phyloP scores from a whole-genome alignment of 1,284 basidiomycete species.

The Apiotrichum akiyoshidainum region DNA sequence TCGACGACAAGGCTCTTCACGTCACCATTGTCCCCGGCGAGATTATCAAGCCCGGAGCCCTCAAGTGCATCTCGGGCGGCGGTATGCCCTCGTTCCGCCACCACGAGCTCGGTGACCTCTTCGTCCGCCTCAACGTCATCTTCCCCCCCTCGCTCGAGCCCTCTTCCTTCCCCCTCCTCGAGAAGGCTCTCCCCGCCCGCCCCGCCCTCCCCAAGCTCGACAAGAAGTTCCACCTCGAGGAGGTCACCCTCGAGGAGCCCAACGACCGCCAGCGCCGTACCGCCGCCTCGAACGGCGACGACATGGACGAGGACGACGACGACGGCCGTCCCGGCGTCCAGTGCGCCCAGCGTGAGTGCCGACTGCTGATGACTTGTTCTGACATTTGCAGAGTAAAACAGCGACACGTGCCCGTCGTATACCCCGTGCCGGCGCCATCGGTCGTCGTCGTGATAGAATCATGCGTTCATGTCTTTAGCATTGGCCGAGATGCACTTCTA shows the following conservation, averaged over 20 bases:
- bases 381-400: constrained; percentile 23
- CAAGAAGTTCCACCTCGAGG: constrained; percentile 71
- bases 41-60: constrained; percentile 85
- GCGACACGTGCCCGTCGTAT: constrained; percentile 5
- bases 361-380: background rate
- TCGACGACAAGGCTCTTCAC: constrained; percentile 85
- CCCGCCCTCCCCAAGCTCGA: constrained; percentile 65
- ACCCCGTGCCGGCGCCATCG: constrained; percentile 11
- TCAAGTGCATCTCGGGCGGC: constrained; percentile 89
- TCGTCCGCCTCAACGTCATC: constrained; percentile 77
- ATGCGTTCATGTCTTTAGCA: constrained; percentile 19
- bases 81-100: constrained; percentile 99
- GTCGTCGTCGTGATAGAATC: constrained; percentile 15
- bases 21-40: constrained; percentile 86
- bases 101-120: constrained; percentile 94
- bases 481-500: constrained; percentile 21
- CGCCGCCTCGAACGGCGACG: constrained; percentile 58
- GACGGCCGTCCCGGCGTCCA: constrained; percentile 51
- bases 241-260: constrained; percentile 78
- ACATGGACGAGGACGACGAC: constrained; percentile 82
- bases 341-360: constrained; percentile 53
- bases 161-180: constrained; percentile 68
- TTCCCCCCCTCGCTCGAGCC: constrained; percentile 85
- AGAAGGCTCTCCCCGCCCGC: constrained; percentile 81
- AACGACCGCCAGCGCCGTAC: constrained; percentile 68